Evolutionary conservation across 2,329 filamentous ascomycete species (phyloP).

Genomic region (Microdochium trichocladiopsis): DNA sequence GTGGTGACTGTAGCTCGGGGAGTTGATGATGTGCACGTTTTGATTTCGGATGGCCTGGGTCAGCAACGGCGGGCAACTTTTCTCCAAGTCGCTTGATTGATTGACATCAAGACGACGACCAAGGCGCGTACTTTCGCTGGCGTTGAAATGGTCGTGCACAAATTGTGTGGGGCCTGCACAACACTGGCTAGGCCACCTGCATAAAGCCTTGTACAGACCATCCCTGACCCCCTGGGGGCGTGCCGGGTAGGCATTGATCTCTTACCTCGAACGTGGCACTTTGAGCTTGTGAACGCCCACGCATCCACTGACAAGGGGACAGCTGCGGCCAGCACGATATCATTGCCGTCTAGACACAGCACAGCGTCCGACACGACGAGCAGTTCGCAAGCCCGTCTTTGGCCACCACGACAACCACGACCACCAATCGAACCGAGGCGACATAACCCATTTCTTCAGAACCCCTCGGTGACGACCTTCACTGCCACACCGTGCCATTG

Average conservation of each 20-base stretch:
- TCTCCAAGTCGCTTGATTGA: not conserved
- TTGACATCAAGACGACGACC: not conserved
- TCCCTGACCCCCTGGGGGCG: constrained; percentile 15
- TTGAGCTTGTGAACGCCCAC: constrained; percentile 18
- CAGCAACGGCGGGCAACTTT: constrained; percentile 1
- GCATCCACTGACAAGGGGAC: constrained; percentile 1
- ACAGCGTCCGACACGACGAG: not conserved
- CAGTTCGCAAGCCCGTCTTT: not conserved
- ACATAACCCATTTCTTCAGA: not conserved
- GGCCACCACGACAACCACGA: not conserved
- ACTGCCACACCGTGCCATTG: not conserved
- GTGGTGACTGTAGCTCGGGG: no score
- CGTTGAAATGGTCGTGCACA: not conserved
- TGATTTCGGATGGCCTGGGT: not conserved
- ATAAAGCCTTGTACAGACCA: constrained; percentile 1
- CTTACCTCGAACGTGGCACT: constrained; percentile 46
- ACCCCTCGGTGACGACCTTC: not conserved
- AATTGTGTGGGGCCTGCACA: not conserved
- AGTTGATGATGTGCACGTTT: not conserved
- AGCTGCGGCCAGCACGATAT: constrained; percentile 1
- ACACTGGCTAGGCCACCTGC: not conserved
- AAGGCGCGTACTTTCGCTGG: not conserved
- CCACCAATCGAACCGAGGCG: not conserved
- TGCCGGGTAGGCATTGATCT: not conserved
- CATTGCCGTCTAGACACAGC: not conserved